Conservation (phyloP, 2,329 filamentous ascomycete species). For the Clarireedia monteithiana region DNA sequence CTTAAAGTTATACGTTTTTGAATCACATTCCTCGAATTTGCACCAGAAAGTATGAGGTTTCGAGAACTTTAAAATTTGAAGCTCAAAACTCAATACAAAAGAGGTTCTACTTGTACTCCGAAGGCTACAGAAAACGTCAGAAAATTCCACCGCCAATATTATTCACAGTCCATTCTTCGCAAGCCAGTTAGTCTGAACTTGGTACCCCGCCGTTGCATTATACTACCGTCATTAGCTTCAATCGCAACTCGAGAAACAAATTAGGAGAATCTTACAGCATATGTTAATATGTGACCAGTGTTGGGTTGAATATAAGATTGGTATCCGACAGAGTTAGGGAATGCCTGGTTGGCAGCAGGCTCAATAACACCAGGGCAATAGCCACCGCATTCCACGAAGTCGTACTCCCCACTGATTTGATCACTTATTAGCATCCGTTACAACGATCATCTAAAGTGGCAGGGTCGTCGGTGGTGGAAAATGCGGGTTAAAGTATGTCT, state of each 20-base stretch:
- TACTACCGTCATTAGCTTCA: neutral
- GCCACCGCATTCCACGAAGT: constrained; percentile 10
- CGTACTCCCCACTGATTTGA: constrained; percentile 7
- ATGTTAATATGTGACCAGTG: neutral
- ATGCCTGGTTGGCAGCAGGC: neutral
- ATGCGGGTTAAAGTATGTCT: neutral
- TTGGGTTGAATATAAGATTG: neutral
- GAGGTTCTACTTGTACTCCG: neutral
- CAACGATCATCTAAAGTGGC: no score
- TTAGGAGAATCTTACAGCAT: neutral
- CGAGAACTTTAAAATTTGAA: no score
- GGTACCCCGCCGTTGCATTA: neutral
- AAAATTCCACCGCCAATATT: neutral
- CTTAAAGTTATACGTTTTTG: no score
- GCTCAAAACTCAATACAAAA: no score
- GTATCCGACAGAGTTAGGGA: neutral
- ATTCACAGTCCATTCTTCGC: neutral
- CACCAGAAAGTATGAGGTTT: no score
- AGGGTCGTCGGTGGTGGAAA: neutral
- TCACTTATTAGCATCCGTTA: neutral
- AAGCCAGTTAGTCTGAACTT: neutral
- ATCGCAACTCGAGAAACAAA: neutral
- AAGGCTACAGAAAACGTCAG: neutral
- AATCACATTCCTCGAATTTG: no score
- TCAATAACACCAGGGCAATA: constrained; percentile 4